Base-by-base conservation (phyloP, 441 rosid species). In the Rhodomyrtus psidioides region DNA sequence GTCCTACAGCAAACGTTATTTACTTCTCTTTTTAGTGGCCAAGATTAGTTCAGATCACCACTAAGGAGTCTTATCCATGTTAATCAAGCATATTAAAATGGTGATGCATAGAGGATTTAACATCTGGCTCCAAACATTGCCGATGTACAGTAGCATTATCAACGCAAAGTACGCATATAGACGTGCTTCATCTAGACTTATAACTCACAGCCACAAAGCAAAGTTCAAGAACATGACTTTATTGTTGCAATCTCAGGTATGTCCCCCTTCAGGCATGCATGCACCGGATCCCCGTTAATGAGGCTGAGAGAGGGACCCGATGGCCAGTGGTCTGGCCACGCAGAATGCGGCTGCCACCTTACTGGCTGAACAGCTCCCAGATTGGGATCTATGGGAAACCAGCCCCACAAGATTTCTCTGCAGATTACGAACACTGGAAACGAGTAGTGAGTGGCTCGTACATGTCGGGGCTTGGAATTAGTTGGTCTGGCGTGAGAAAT, bases 371-470 rank as follows among this genome's bases (percentile, higher is more conserved):
- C 90, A 90, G 93, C 89, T 94, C 98, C 57, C 98, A 94, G 88
- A 93, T 94, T 95, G 99, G 99, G 24, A 94, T 96, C 44, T 95
- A 97, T 27, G 98, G 99, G 82, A 94, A 93, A 89, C 97, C 96
- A 85, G 96, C 96, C 87, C 97, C 98, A 46, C 86, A 90, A 86
- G 99, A 97, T 89, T 96, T 97, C 88, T 82, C 86, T 15, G 83
- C 90, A 84, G 98, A 96, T 90, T 93, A 93, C 82, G 91, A 93
- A 74, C 98, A 97, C 57, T 96, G 99, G 99, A 95, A 93, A 85
- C 88, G 90, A 59, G 97, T 96, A 19, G 97, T 96, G 49, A 91
- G 89, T 89, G 90, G 89, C 70, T 90, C 93, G 76, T 96, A 96
- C 88, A 91, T 95, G 94, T 94, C 89, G n/a, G 96, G 92, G 83